Base-by-base conservation (phyloP, 1,139 yeast species). In the Suhomyces bolitotheri region DNA sequence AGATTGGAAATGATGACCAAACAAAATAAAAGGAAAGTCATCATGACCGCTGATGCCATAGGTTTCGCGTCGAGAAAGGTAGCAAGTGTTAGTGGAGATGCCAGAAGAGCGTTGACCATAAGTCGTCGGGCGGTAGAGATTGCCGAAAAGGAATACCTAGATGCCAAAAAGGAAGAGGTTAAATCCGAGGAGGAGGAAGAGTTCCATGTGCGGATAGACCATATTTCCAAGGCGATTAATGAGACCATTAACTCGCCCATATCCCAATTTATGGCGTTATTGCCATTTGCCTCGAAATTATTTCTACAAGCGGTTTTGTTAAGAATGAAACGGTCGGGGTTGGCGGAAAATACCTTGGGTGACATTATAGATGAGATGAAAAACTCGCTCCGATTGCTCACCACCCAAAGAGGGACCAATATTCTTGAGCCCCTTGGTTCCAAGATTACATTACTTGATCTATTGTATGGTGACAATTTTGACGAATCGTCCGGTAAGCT, bases 21-120 rank as follows among this genome's bases (percentile, higher is more conserved):
- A 36, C 56, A 62, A 23, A 60, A 60, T 43, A 54, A 53, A 22
- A 53, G 58, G 29, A 65, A 66, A 33, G 70, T 77, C 14, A 54
- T 57, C 8, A 71, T 90, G 34, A 78, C 78, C 23, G 66, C 71
- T 16, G 96, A 86, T 54, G 97, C 98, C 0, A 77, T 90, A 41
- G 92, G 83, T 41, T 89, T 85, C 66, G 97, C 97, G 0, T 80
- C 97, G 1, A 76, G 97, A 58, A 89, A 89, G 58, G 95, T 92
- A 27, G 96, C 97, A 6, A 82, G 95, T 62, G 97, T 92, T 4
- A 85, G 94, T 58, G 98, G 99, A 39, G 99, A 92, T 66, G 98
- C 97, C 2, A 72, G 99, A 50, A 71, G 97, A 45, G 97, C 96
- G 0, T 66, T 94, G 38, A 86, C 86, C 40, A 86, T 92, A 11